Base-by-base conservation (phyloP, 768 basidiomycete species). In the Tulasnella sp. region DNA sequence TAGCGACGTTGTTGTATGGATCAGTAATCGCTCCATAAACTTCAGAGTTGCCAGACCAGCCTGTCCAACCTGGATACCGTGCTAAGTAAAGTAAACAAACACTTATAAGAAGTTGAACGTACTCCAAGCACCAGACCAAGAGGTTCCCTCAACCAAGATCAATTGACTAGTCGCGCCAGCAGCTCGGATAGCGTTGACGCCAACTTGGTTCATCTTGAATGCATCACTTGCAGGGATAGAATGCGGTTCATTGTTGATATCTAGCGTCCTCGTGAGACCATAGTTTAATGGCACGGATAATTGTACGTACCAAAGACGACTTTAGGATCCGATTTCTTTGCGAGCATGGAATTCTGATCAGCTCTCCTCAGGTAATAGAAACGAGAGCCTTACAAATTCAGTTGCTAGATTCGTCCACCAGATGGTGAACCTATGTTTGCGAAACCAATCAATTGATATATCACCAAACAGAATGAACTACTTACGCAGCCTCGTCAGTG, bases 291-390 rank as follows among this genome's bases (percentile, higher is more conserved):
- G n/a, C n/a, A n/a, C n/a, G n/a, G n/a, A n/a, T n/a, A n/a, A n/a
- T n/a, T n/a, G n/a, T n/a, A n/a, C n/a, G n/a, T n/a, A n/a, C n/a
- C 77, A 62, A 80, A 80, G 59, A 80, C 73, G 54, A 78, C 76
- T 20, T 69, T 64, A 54, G 52, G 49, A 66, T 78, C 72, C 31
- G 48, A 8, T 33, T 59, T 33, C 48, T 58, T n/a, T n/a, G n/a
- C n/a, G n/a, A n/a, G n/a, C n/a, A n/a, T 34, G 7, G 34, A 35
- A 35, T 35, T 35, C 34, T 12, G 34, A 19, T 35, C 12, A 19
- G 34, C 12, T 19, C 12, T 16, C 15, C 31, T 6, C 12, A 45
- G 27, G 16, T 7, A n/a, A 7, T n/a, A 16, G 24, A 29, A 37
- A n/a, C 4, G 59, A 6, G 31, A 31, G 15, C 60, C 73, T 59